phyloP scores from a whole-genome alignment of 2,329 filamentous ascomycete genomes.

The Botrytis pseudocinerea region DNA sequence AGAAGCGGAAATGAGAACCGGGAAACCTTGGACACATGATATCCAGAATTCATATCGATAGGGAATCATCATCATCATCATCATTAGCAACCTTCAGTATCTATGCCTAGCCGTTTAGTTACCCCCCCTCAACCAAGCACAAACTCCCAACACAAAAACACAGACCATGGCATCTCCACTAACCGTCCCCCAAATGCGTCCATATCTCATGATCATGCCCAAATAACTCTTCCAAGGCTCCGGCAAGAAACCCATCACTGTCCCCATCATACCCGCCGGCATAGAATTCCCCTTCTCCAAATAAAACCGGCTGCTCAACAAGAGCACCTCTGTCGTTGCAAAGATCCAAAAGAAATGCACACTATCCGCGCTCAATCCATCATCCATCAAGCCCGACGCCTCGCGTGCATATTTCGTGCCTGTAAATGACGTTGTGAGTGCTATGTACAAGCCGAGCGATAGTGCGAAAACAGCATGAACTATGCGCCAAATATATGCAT shows the following conservation, averaged over 20 bases:
- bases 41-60: not conserved
- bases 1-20: not conserved
- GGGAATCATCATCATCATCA: not conserved
- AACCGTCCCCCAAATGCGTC: slow-evolving; percentile 70
- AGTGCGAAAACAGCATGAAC: slow-evolving; percentile 73
- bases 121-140: slow-evolving; percentile 36
- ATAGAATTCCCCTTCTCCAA: slow-evolving; percentile 60
- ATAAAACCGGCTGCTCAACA: slow-evolving; percentile 71
- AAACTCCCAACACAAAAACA: slow-evolving; percentile 66
- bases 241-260: slow-evolving; percentile 64
- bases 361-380: slow-evolving; percentile 42
- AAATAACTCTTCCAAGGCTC: slow-evolving; percentile 63
- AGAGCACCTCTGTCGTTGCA: slow-evolving; percentile 70
- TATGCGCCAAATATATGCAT: slow-evolving; percentile 65
- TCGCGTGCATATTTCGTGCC: slow-evolving; percentile 58
- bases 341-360: slow-evolving; percentile 76
- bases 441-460: slow-evolving; percentile 68
- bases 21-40: not conserved
- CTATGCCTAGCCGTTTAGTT: not conserved
- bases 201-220: slow-evolving; percentile 62
- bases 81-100: not conserved
- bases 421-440: slow-evolving; percentile 65
- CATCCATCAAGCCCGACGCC: not conserved
- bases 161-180: slow-evolving; percentile 72
- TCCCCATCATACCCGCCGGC: slow-evolving; percentile 63